Percentiles rank a stretch among this genome's conserved stretches.
These are phyloP conservation scores for Hygrophoropsis aurantiaca DNA, from an alignment of 768 basidiomycete genomes.

Conservation along the genomic window DNA sequence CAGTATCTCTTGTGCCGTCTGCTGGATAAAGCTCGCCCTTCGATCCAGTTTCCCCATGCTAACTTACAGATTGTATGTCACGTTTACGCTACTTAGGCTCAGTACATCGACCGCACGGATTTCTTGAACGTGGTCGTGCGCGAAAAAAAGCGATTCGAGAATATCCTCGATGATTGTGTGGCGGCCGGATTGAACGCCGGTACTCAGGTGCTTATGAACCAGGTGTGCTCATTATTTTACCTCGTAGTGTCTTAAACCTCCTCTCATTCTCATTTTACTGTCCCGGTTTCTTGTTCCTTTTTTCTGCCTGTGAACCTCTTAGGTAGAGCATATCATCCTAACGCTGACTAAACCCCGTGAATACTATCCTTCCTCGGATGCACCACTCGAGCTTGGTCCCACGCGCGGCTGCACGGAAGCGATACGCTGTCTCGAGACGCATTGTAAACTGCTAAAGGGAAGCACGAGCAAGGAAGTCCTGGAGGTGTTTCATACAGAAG, in stretches of 20 bases:
- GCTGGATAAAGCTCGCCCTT: constrained; percentile 2
- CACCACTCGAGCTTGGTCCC: constrained; percentile 77
- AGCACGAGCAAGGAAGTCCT: constrained; percentile 95
- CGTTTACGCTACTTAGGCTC: constrained; percentile 46
- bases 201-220: constrained; percentile 93
- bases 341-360: constrained; percentile 81
- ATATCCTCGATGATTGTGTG: constrained; percentile 88
- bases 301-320: too few species aligned
- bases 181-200: constrained; percentile 93
- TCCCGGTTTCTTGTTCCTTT: neutral
- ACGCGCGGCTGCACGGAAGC: constrained; percentile 89
- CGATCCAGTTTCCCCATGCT: neutral
- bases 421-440: constrained; percentile 84
- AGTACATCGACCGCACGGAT: constrained; percentile 89
- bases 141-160: constrained; percentile 97
- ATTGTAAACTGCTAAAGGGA: constrained; percentile 88
- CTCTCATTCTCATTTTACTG: neutral
- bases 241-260: neutral
- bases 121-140: constrained; percentile 91
- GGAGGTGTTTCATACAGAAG: constrained; percentile 97
- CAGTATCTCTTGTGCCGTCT: constrained; percentile 4
- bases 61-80: neutral
- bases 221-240: constrained; percentile 47
- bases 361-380: constrained; percentile 87
- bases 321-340: constrained; percentile 93